A percentile compares a stretch with the other conserved stretches of the same genome.
Evolutionary conservation across 2,329 filamentous ascomycete genomes (phyloP).

Genomic region (Aspergillus fijiensis): DNA sequence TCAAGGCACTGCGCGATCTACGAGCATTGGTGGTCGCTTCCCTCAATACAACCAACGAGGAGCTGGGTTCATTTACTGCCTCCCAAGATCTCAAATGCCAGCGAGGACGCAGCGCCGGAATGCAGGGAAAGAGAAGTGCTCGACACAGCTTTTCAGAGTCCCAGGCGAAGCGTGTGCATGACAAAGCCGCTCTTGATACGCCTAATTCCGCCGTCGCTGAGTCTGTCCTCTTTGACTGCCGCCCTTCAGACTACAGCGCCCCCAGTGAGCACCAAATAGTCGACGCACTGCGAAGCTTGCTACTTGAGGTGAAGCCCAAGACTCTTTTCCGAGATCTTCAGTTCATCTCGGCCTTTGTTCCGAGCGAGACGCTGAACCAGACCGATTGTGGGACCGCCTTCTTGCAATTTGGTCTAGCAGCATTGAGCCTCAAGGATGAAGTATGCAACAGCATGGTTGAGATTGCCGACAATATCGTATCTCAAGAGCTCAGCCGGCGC

Average conservation of each 20-base stretch:
- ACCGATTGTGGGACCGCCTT: constrained; percentile 72
- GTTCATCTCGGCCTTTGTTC: constrained; percentile 64
- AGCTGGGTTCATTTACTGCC: constrained; percentile 11
- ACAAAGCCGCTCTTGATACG: constrained; percentile 20
- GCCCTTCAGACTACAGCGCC: constrained; percentile 47
- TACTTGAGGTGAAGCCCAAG: constrained; percentile 70
- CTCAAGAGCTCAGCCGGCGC: constrained; percentile 49
- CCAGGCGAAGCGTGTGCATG: constrained; percentile 13
- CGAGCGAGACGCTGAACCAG: constrained; percentile 57
- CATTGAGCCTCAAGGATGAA: constrained; percentile 83
- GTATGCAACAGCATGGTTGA: constrained; percentile 82
- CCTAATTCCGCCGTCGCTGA: constrained; percentile 28
- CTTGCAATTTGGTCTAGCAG: constrained; percentile 84
- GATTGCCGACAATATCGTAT: constrained; percentile 67
- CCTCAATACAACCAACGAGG: constrained; percentile 57
- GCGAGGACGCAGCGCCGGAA: constrained; percentile 10
- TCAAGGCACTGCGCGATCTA: constrained; percentile 79
- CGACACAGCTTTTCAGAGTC: constrained; percentile 37
- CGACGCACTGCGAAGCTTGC: constrained; percentile 65
- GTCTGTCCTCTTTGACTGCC: constrained; percentile 34
- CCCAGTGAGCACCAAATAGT: constrained; percentile 64
- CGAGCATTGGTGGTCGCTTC: constrained; percentile 79
- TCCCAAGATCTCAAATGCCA: constrained; percentile 4
- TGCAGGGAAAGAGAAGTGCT: constrained; percentile 17
- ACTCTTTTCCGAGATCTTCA: constrained; percentile 80